A percentile compares a stretch with the other conserved stretches of the same genome.
phyloP scores from a whole-genome alignment of 257 asterid species.

The Galeopsis tetrahit region DNA sequence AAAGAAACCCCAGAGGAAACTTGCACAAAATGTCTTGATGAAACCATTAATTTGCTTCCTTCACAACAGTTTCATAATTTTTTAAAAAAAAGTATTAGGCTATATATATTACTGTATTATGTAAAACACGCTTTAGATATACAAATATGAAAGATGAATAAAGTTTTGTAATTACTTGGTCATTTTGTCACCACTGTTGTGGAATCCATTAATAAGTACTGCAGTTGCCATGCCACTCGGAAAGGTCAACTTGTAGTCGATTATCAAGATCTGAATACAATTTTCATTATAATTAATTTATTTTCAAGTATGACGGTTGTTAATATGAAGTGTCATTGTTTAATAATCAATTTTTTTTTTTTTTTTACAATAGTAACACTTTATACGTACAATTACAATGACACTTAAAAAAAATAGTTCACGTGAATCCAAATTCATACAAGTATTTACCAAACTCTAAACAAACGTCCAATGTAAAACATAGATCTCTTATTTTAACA shows the following conservation, averaged over 20 bases:
- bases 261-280: slow-evolving; percentile 64
- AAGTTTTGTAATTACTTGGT: slow-evolving; percentile 52
- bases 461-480: no score
- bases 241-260: slow-evolving; percentile 81
- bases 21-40: slow-evolving; percentile 57
- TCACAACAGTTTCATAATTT: not conserved
- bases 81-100: not conserved
- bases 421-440: no score
- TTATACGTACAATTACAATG: no score
- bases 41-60: slow-evolving; percentile 78
- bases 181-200: slow-evolving; percentile 63
- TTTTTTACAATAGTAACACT: no score
- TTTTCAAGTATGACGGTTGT: no score
- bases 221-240: slow-evolving; percentile 98
- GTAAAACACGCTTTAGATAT: not conserved
- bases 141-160: not conserved
- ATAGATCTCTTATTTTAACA: no score
- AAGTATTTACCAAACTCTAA: no score
- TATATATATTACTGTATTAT: no score
- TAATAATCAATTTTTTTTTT: no score
- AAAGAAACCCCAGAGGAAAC: slow-evolving; percentile 84
- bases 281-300: no score
- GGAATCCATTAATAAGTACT: slow-evolving; percentile 89
- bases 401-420: no score
- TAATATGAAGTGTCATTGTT: no score